These are phyloP conservation scores for Hapsidospora chrysogenum DNA, from an alignment of 495 filamentous ascomycete species.

Conservation along the genomic window DNA sequence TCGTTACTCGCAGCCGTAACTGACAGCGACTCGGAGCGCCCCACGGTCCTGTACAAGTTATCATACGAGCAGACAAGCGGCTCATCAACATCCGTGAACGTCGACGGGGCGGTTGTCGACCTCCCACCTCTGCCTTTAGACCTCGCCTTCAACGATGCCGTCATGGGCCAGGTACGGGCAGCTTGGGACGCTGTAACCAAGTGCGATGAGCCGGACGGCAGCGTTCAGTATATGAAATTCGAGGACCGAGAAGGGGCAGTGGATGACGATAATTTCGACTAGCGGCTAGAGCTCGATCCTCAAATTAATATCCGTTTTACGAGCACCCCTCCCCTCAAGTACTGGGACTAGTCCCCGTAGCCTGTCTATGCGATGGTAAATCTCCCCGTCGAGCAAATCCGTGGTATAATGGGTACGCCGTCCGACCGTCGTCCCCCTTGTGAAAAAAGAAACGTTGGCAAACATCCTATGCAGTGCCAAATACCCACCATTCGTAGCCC, in stretches of 20 bases:
- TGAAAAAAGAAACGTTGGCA: too few relatives aligned
- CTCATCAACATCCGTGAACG: conserved; percentile 5
- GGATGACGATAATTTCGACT: conserved; percentile 26
- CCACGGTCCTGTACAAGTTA: conserved; percentile 41
- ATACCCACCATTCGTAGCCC: too few relatives aligned
- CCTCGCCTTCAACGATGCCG: conserved; percentile 51
- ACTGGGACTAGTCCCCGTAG: too few relatives aligned
- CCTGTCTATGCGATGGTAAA: too few relatives aligned
- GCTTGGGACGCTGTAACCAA: conserved; percentile 47
- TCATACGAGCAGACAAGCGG: conserved; percentile 37
- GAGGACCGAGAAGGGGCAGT: conserved; percentile 36
- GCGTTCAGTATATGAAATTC: conserved; percentile 50
- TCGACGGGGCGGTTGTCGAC: conserved; percentile 16
- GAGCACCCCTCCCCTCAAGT: too few relatives aligned
- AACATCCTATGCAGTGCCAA: too few relatives aligned
- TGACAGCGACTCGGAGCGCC: conserved; percentile 6
- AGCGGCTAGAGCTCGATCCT: too few relatives aligned
- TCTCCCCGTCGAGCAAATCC: too few relatives aligned
- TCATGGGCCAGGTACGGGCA: conserved; percentile 40
- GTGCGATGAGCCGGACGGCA: too few relatives aligned
- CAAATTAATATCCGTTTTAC: too few relatives aligned
- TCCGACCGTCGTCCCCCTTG: too few relatives aligned
- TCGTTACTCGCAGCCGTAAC: conserved; percentile 29
- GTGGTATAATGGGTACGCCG: too few relatives aligned
- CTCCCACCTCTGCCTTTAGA: conserved; percentile 40